Evolutionary conservation across 2,329 filamentous ascomycete species (phyloP), one percentile per base, ranked within the genome.

Genomic region (Fusarium subglutinans): DNA sequence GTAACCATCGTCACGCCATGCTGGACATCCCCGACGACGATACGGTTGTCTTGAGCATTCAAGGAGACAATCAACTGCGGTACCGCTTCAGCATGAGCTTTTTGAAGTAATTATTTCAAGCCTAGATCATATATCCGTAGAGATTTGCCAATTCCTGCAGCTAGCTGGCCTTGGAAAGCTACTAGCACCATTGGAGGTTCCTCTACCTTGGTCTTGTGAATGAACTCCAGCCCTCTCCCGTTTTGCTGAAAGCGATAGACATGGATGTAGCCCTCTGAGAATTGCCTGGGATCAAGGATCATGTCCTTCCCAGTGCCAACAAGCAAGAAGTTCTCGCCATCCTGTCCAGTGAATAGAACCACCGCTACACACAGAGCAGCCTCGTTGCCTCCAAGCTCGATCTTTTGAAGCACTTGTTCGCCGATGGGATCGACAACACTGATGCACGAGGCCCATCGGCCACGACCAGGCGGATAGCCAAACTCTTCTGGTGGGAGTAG

Each of bases 371-470:
- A 97, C 63, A 97, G 91, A 30, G 96, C 94, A 24, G 95, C 94
- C 82, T 98, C 95, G 75, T 99, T 98, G 43, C 96, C 91, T 57
- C 93, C 92, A 0, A 99, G 84, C 63, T 98, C 92, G 44, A 98
- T 86, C 2, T 90, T 95, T 70, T 93, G 91, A 8, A 96, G 82
- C 2, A 97, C 91, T 4, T 83, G 80, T 0, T 85, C 85, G 77
- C 96, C 95, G 86, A 89, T 7, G 95, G 81, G 95, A 79, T 99
- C 96, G n/a, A 99, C 88, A n/a, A 98, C 90, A 78, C 94, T 95
- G 74, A 99, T 95, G 82, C 95, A 98, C 10, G 96, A 98, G 40
- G 96, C 94, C 97, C 96, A 99, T 72, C 96, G 93, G n/a, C 93
- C 92, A 67, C 89, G 91, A 24, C 91, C 95, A 63, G 91, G 90